These are phyloP conservation scores for Abrus precatorius DNA, from an alignment of 306 rosid genomes.

Conservation along the genomic window DNA sequence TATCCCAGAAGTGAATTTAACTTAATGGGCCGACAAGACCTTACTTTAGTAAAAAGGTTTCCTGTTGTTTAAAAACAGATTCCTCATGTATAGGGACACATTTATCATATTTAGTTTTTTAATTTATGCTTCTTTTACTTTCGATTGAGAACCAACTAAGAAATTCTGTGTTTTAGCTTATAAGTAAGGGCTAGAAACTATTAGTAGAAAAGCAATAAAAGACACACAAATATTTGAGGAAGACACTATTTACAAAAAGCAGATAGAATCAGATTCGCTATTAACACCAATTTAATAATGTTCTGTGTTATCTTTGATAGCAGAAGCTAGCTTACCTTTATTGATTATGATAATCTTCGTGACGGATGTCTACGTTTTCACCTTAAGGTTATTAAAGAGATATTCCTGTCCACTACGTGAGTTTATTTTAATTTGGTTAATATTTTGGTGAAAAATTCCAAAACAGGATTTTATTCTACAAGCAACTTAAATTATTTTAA, in stretches of 20 bases:
- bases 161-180: background rate
- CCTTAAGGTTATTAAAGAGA: background rate
- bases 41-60: background rate
- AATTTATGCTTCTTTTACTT: slow-evolving; percentile 25
- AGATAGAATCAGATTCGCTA: slow-evolving; percentile 41
- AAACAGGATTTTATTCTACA: background rate
- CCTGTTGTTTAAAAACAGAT: slow-evolving; percentile 7
- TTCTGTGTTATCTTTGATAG: background rate
- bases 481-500: no score
- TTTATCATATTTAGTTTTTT: slow-evolving; percentile 5
- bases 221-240: background rate
- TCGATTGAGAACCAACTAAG: slow-evolving; percentile 2
- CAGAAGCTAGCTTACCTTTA: slow-evolving; percentile 25
- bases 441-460: background rate
- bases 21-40: slow-evolving; percentile 17
- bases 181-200: background rate
- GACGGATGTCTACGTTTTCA: background rate
- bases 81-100: background rate
- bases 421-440: background rate
- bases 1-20: background rate
- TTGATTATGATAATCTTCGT: background rate
- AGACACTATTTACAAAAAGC: background rate
- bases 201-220: background rate
- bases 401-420: background rate
- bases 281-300: slow-evolving; percentile 7